These are phyloP conservation scores for Dothiorella sarmentorum DNA, from an alignment of 2,329 filamentous ascomycete species.

Conservation along the genomic window DNA sequence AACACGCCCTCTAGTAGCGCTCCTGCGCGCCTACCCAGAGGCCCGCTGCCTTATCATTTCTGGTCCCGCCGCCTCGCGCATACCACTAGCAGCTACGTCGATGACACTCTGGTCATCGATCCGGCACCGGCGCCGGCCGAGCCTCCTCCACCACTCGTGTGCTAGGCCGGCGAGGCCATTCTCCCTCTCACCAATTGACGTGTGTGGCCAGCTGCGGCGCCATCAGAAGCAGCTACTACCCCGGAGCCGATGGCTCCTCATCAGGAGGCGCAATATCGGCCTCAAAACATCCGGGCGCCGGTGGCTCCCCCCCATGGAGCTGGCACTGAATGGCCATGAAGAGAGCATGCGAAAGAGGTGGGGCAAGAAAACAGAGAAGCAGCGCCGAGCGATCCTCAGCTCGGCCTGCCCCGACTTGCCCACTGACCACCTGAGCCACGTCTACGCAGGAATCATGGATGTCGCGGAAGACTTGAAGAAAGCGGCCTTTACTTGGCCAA, in stretches of 20 bases:
- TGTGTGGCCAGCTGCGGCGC: constrained; percentile 7
- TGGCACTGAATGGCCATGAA: neutral
- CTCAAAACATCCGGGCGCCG: too few species aligned
- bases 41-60: too few species aligned
- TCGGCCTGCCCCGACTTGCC: neutral
- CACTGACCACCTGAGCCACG: neutral
- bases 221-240: constrained; percentile 12
- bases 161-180: constrained; percentile 3
- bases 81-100: too few species aligned
- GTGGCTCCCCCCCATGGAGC: too few species aligned
- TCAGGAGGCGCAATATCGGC: too few species aligned
- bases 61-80: too few species aligned
- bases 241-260: too few species aligned
- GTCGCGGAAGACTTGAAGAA: too few species aligned
- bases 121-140: too few species aligned
- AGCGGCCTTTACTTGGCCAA: neutral
- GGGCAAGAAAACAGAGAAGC: neutral
- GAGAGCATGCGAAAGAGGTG: neutral
- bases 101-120: too few species aligned
- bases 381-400: neutral
- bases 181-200: constrained; percentile 12
- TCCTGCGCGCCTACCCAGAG: too few species aligned
- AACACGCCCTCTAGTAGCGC: too few species aligned
- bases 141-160: constrained; percentile 13
- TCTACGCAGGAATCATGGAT: neutral